These are phyloP conservation scores for Ogataea chonburiensis DNA, from an alignment of 805 yeast genomes.

Conservation along the genomic window DNA sequence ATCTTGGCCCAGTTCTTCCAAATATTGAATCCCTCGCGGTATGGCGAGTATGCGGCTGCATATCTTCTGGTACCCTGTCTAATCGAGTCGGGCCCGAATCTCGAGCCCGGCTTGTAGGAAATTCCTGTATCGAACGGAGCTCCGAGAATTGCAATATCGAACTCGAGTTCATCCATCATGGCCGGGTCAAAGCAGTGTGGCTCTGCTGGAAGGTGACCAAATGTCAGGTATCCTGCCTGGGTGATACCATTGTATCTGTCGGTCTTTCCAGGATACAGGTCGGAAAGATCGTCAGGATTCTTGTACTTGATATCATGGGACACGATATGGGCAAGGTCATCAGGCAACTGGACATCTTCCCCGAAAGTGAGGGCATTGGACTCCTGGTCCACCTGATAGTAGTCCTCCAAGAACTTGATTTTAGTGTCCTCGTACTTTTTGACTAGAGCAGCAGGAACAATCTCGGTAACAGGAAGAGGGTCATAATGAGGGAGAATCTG, in stretches of 20 bases:
- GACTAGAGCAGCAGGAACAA: constrained; percentile 1
- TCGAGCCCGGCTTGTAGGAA: constrained; percentile 52
- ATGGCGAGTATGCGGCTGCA: constrained; percentile 39
- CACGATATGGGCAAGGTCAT: constrained; percentile 9
- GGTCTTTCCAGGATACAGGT: constrained; percentile 20
- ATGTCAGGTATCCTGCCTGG: constrained; percentile 20
- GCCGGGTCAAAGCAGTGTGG: constrained; percentile 18
- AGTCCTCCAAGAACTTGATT: constrained; percentile 21
- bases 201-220: constrained; percentile 19
- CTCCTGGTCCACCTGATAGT: constrained; percentile 16
- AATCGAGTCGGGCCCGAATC: constrained; percentile 54
- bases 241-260: constrained; percentile 26
- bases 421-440: constrained; percentile 17
- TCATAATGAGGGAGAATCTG: background rate
- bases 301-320: constrained; percentile 16
- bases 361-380: constrained; percentile 8
- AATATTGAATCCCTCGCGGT: constrained; percentile 29
- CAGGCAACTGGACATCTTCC: constrained; percentile 14
- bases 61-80: constrained; percentile 46
- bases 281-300: constrained; percentile 24
- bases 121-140: constrained; percentile 58
- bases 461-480: background rate
- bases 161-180: constrained; percentile 12
- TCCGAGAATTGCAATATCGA: constrained; percentile 53
- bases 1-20: constrained; percentile 40